Base-by-base conservation (phyloP, 1,284 basidiomycete genomes). In the Microbotryum intermedium region DNA sequence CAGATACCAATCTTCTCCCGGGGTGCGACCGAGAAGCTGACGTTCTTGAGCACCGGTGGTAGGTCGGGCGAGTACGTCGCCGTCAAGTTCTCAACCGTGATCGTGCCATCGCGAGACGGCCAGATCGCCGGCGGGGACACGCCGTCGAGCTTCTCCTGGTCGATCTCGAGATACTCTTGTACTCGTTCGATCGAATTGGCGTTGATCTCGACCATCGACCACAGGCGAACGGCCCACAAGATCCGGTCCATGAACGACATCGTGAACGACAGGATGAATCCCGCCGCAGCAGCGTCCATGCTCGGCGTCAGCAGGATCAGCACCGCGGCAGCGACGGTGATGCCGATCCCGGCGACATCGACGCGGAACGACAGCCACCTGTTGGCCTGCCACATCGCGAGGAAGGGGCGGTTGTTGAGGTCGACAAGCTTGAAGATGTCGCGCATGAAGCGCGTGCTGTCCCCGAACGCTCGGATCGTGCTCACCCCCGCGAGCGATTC, bases 1-100 rank as follows among this genome's bases (percentile, higher is more conserved):
- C 79, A 79, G 34, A 81, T 76, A 16, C 79, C 80, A 30, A 81
- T 25, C 66, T 79, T 79, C 62, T 79, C 76, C 25, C 75, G 73
- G 0, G 77, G 75, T 34, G 49, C 23, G 44, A 81, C 77, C 6
- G 69, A 72, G 66, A 82, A 81, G 8, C 73, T 73, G 10, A 82
- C 75, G 28, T 73, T 72, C 53, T 76, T 74, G 13, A 82, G 72
- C 1, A 81, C 79, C 2, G 78, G 76, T 2, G 78, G 77, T 8
- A 79, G 74, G 60, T 76, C 74, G 8, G 76, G 76, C 1, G 78
- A 77, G 67, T 80, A 80, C 21, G 75, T 71, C 55, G 76, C 75
- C 0, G 74, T 76, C 3, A 81, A 67, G 26, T 76, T 69, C 10
- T 76, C 73, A 18, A 80, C 78, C 25, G 74, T 69, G 28, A 80